Base-by-base conservation (phyloP, 371 early-diverging fungal species). In the Mortierella sp. region DNA sequence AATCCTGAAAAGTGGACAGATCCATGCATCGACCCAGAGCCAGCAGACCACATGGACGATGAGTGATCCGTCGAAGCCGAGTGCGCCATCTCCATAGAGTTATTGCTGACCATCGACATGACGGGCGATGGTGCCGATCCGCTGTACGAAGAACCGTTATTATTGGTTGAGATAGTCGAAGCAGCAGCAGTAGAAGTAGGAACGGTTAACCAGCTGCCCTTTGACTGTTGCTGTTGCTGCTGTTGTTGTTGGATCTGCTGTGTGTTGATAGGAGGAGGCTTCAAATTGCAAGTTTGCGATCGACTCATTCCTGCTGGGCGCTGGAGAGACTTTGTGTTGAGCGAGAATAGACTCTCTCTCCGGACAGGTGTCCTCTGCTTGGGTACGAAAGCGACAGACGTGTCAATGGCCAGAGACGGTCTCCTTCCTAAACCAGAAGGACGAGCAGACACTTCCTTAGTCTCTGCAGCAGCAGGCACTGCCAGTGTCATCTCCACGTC, bases 31-130 rank as follows among this genome's bases (percentile, higher is more conserved):
- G 70, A 62, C 27, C 47, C 31, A 1, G 67, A 60, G 19, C 51
- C 60, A 23, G 72, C 66, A 6, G 62, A 66, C 61, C 66, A 52
- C 26, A 27, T 51, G 19, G 64, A 53, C 19, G 59, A 53, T 15
- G 64, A 54, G n/a, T 58, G 70, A 3, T 70, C 70, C 12, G 63
- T 70, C 15, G 70, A 70, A 7, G 70, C 64, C 15, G 70, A 70
- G 39, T 70, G 70, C 4, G 70, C 26, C 19, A 70, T 54, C 19
- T 70, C 70, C 70, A 70, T 70, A 7, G 64, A 63, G 31, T 53
- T 48, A 26, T 59, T 70, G 55, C 63, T 63, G 26, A 46, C 50
- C 32, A 57, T 56, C 17, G 63, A 63, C 64, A 63, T 63, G 41
- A 62, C 50, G 6, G 70, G 70, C 1, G 70, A 70, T 21, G 53